Evolutionary conservation across 1,284 basidiomycete species (phyloP).

Genomic region (Ustilago curta): DNA sequence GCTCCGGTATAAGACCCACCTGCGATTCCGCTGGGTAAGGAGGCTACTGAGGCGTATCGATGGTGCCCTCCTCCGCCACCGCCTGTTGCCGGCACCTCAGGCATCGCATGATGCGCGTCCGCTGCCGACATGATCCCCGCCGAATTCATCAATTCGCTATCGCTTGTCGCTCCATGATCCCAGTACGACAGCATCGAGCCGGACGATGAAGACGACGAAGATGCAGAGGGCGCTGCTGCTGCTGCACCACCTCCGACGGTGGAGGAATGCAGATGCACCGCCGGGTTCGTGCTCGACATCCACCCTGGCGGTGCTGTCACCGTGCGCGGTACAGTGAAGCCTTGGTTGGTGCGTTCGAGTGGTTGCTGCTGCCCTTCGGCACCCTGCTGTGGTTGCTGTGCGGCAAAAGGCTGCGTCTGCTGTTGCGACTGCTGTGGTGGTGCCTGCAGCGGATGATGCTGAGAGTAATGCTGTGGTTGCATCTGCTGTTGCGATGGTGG

Average conservation of each 20-base stretch:
- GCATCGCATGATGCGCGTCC: conserved; percentile 16
- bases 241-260: not conserved
- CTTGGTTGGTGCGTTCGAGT: conserved; percentile 5
- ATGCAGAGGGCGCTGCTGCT: conserved; percentile 1
- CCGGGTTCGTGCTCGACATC: conserved; percentile 16
- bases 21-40: conserved; percentile 18
- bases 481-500: conserved; percentile 5
- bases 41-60: conserved; percentile 25
- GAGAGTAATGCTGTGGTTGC: conserved; percentile 1
- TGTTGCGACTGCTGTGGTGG: conserved; percentile 1
- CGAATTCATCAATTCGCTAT: conserved; percentile 29
- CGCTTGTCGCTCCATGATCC: conserved; percentile 28
- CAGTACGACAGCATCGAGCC: conserved; percentile 35
- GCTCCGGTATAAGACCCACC: conserved; percentile 3
- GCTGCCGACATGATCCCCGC: conserved; percentile 13
- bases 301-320: conserved; percentile 25
- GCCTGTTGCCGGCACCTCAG: conserved; percentile 6
- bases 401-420: not conserved
- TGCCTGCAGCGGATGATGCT: conserved; percentile 6
- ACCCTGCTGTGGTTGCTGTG: conserved; percentile 4
- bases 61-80: conserved; percentile 16
- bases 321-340: conserved; percentile 25
- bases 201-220: conserved; percentile 27
- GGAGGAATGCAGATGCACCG: conserved; percentile 8
- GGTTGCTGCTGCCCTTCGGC: not conserved